Evolutionary conservation across 495 filamentous ascomycete genomes (phyloP).

Genomic region (Rhypophila decipiens): DNA sequence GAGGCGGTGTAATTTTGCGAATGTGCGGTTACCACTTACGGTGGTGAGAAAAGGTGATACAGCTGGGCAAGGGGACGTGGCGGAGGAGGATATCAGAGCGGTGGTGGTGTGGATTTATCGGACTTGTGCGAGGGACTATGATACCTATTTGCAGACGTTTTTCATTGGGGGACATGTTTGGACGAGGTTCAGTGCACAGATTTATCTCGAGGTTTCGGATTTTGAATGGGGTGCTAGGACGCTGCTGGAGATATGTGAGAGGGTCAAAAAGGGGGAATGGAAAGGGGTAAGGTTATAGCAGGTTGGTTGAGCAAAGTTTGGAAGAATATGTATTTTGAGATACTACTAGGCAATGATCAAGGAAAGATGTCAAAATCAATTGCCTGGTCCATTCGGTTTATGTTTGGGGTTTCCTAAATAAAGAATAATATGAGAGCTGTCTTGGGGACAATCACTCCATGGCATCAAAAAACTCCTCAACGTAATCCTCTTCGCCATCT

Average conservation of each 20-base stretch:
- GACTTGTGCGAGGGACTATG: conserved; percentile 32
- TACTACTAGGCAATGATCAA: too few species aligned
- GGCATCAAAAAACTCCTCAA: too few species aligned
- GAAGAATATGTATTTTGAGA: too few species aligned
- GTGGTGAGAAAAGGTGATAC: neutral
- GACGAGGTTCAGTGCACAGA: conserved; percentile 60
- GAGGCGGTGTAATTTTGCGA: conserved; percentile 46
- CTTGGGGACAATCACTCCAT: too few species aligned
- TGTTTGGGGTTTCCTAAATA: too few species aligned
- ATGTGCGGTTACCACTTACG: conserved; percentile 60
- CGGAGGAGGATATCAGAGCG: neutral
- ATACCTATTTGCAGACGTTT: conserved; percentile 57
- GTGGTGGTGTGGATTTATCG: conserved; percentile 5
- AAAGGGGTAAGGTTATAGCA: too few species aligned
- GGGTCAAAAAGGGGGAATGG: conserved; percentile 25
- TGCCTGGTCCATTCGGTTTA: too few species aligned
- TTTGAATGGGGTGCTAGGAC: conserved; percentile 56
- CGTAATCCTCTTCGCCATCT: too few species aligned
- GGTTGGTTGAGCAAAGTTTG: too few species aligned
- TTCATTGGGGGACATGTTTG: conserved; percentile 53
- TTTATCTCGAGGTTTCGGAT: conserved; percentile 62
- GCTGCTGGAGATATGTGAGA: conserved; percentile 49
- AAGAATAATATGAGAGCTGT: too few species aligned
- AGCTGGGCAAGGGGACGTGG: conserved; percentile 17
- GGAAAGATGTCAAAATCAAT: too few species aligned